Base-by-base conservation (phyloP, 2,329 filamentous ascomycete genomes). In the Diaporthe sp. region DNA sequence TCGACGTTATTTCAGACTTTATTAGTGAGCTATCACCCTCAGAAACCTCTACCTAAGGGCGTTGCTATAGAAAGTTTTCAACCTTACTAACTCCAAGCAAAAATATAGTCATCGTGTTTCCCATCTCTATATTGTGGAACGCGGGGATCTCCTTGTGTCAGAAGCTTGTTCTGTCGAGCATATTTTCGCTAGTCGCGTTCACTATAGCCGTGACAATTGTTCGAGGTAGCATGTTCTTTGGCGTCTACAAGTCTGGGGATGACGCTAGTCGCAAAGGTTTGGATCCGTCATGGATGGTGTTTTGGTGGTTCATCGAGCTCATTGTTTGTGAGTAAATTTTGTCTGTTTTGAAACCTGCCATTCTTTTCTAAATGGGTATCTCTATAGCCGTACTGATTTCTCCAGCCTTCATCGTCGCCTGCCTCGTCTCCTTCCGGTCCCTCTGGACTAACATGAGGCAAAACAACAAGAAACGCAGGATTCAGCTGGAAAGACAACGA, bases 151-250 rank as follows among this genome's bases (percentile, higher is more conserved):
- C 28, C 49, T 15, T 76, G 15, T 73, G 73, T 12, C 67, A 79
- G 55, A 79, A 78, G 65, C 28, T 79, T 10, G 8, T 75, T 25
- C 73, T 79, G 1, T 68, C 74, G 9, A 25, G 44, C 13, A 71
- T 79, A 44, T 79, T 79, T 39, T 42, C 55, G 17, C 76, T 79
- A 4, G 76, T 78, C 9, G 60, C 34, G 7, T 39, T 79, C 8
- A 79, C 77, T 9, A 76, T 79, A 34, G 77, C 75, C 39, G 71
- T 79, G 31, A 78, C 78, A 6, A 77, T 79, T 39, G 72, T 77
- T 15, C 76, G 78, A 3, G 78, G 77, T 25, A 78, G 53, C 28
- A 57, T 79, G 4, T 78, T 77, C 70, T 31, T 67, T 19, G 25
- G 72, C 2, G 31, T 73, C 3, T 65, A 46, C 13, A 39, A 51